A percentile compares a stretch with the other conserved stretches of the same genome.
Conservation (phyloP, 805 yeast species). For the Candida orba region DNA sequence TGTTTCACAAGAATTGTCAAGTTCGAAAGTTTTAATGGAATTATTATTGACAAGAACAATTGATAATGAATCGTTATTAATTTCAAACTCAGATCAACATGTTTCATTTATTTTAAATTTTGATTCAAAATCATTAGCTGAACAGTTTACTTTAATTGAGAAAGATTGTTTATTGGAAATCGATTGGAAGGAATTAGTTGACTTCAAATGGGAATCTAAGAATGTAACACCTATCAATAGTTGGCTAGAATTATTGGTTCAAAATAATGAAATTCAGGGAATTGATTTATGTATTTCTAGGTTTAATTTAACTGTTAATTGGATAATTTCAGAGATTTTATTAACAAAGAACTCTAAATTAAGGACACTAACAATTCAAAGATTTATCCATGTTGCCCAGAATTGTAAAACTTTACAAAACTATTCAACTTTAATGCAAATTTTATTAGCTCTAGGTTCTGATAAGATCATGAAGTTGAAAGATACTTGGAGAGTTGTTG, state of each 20-base stretch:
- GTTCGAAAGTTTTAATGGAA: conserved; percentile 32
- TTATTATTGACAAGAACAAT: conserved; percentile 26
- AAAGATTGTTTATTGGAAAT: conserved; percentile 75
- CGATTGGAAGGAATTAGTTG: conserved; percentile 87
- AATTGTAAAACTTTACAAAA: conserved; percentile 69
- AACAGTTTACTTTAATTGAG: conserved; percentile 83
- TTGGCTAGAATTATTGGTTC: conserved; percentile 73
- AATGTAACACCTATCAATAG: conserved; percentile 63
- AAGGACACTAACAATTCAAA: conserved; percentile 64
- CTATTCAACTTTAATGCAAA: conserved; percentile 81
- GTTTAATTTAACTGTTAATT: conserved; percentile 81
- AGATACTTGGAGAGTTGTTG: conserved; percentile 68
- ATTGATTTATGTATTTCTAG: conserved; percentile 76
- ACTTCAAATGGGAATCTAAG: conserved; percentile 59
- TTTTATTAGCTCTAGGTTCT: conserved; percentile 72
- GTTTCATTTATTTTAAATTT: conserved; percentile 76
- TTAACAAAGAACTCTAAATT: conserved; percentile 55
- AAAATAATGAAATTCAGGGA: conserved; percentile 55
- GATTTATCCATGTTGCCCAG: conserved; percentile 81
- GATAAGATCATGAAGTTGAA: conserved; percentile 49
- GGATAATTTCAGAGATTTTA: conserved; percentile 86
- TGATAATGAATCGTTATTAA: conserved; percentile 15
- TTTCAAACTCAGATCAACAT: conserved; percentile 43
- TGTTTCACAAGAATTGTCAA: conserved; percentile 16
- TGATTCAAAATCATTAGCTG: conserved; percentile 59